These are phyloP conservation scores for Syzygium malaccense DNA, from an alignment of 441 rosid genomes.

Conservation along the genomic window DNA sequence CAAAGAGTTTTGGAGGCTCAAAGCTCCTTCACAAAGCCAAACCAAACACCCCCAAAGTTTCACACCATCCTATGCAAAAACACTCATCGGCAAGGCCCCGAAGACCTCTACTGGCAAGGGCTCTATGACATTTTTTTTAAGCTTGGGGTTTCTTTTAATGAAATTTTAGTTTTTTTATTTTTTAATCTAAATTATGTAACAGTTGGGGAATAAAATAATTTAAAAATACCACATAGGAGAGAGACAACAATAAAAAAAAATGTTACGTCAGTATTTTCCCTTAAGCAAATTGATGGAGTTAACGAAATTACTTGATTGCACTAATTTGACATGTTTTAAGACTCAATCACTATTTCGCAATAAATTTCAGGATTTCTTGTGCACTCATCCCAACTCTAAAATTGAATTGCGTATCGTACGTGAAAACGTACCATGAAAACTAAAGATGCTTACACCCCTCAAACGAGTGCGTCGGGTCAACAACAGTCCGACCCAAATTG, in stretches of 20 bases:
- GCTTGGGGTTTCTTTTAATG: no score
- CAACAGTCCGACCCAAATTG: no score
- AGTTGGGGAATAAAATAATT: background rate
- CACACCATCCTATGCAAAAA: background rate
- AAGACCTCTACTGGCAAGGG: background rate
- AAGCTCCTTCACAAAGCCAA: no score
- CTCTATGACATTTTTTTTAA: background rate
- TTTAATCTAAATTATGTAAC: background rate
- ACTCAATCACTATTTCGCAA: fast-evolving
- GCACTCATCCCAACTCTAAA: background rate
- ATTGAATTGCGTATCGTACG: background rate
- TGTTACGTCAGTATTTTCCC: fast-evolving
- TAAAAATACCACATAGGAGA: background rate
- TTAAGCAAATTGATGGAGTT: background rate
- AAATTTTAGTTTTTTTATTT: background rate
- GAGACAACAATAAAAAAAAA: background rate
- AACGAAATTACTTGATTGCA: fast-evolving
- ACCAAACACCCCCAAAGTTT: no score
- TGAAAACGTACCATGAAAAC: background rate
- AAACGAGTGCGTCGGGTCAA: no score
- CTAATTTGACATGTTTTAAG: fast-evolving
- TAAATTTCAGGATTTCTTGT: background rate
- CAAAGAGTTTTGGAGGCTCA: no score
- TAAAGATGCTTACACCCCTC: no score
- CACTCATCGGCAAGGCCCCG: background rate